phyloP scores from a whole-genome alignment of 805 yeast species.

The Debaryomyces tyrocola region DNA sequence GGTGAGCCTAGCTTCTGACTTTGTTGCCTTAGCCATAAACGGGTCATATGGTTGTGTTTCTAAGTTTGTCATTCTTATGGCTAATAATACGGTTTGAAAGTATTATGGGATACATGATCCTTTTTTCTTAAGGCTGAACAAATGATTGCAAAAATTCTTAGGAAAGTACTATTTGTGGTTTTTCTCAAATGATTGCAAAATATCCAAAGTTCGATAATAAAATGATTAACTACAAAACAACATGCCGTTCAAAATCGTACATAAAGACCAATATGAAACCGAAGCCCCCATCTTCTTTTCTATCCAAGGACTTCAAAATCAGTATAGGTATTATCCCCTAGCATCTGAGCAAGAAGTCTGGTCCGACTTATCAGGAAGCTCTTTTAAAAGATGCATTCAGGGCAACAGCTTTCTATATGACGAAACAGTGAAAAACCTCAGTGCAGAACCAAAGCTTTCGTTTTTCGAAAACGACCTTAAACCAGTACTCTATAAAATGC shows the following conservation, averaged over 20 bases:
- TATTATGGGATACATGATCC: no score
- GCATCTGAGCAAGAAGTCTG: slow-evolving; percentile 8
- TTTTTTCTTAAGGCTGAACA: no score
- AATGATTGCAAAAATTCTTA: no score
- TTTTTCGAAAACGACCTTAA: slow-evolving; percentile 1
- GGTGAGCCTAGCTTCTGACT: not conserved
- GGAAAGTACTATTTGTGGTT: not conserved
- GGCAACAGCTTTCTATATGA: slow-evolving; percentile 1
- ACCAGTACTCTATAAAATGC: slow-evolving; percentile 6
- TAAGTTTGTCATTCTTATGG: no score
- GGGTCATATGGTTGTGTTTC: slow-evolving; percentile 2
- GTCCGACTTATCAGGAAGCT: not conserved
- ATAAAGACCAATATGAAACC: not conserved
- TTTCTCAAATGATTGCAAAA: not conserved
- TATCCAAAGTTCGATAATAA: not conserved
- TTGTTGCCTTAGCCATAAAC: slow-evolving; percentile 2
- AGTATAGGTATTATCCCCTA: slow-evolving; percentile 5
- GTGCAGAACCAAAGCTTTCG: not conserved
- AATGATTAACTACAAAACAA: no score
- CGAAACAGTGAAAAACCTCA: not conserved
- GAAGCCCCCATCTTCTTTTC: not conserved
- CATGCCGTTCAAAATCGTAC: no score
- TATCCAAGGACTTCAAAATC: not conserved
- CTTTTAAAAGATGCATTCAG: slow-evolving; percentile 2
- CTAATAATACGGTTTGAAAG: no score